Evolutionary conservation across 1,284 basidiomycete genomes (phyloP), one percentile per base, ranked within the genome.

Genomic region (Leccinum subrobustum): DNA sequence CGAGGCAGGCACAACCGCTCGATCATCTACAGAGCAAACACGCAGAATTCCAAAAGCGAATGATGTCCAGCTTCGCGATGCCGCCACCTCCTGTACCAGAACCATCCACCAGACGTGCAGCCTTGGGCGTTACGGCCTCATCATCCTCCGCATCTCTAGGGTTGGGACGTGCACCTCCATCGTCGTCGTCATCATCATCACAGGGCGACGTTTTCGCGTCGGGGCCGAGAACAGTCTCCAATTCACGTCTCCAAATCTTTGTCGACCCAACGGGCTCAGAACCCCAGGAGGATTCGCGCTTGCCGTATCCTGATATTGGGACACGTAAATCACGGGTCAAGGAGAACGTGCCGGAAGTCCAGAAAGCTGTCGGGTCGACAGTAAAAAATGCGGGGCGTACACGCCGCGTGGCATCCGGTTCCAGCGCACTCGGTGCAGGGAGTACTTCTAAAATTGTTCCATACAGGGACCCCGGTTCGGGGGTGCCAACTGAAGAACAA

Each of bases 21-120:
- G 91, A 92, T 54, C 87, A 88, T 52, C 80, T 96, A 31, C 85
- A 90, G 75, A 82, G 78, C 58, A 81, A 91, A 61, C 87, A 94
- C 72, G 75, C 83, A 54, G 91, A 93, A 52, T 96, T 94, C 76
- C 89, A 93, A 68, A 89, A 90, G 63, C 86, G 93, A 14, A 88
- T 89, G 87, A 87, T 89, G 84, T 73, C 76, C 18, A 74, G 76
- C 25, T 68, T 77, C 12, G 69, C 75, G 31, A 69, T 79, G 56
- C 75, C 79, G 7, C 65, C 73, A 1, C 64, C 73, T 16, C 69
- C 68, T 11, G 65, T 66, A 56, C 71, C 78, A 8, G 65, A 76
- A 44, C 54, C 77, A 20, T 62, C 72, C 14, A 63, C 73, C 9
- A 68, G 68, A 58, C 77, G 74, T 61, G 70, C 67, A 58, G 76